Base-by-base conservation (phyloP, 768 basidiomycete genomes). In the Lepiota venenata region DNA sequence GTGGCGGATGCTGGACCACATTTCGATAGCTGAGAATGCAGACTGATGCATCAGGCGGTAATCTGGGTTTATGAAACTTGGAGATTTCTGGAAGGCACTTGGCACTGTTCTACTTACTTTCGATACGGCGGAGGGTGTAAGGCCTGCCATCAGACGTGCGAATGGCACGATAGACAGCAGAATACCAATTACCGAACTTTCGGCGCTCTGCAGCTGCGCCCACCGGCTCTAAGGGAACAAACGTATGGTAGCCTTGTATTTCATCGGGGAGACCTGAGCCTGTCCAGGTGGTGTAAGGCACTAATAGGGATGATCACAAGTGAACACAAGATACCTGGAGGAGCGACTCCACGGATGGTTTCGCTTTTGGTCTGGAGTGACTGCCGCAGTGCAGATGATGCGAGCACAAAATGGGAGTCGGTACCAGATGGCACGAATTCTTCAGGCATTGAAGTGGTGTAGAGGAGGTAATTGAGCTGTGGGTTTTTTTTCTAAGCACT, bases 391-490 rank as follows among this genome's bases (percentile, higher is more conserved):
- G 74, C 69, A 8, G 63, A 53, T 2, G 79, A 77, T 1, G 76
- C 61, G 1, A 74, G 76, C 1, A 97, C 79, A 71, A 96, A 98
- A 64, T 95, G 93, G 27, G 70, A 73, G 62, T 76, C 61, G 58
- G 63, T 58, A 36, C 66, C 46, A 7, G 79, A 74, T 15, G 79
- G 65, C 61, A 79, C 63, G 65, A 87, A 74, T 52, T 76, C 63
- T 58, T 80, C 70, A 41, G 88, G 74, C 63, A 88, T 74, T 61
- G 80, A 79, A 2, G 82, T 80, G 3, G 90, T 87, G 73, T 99
- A 99, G 27, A 98, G 79, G 60, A 98, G 93, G 64, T 99, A 93
- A 64, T 97, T 84, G 43, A 98, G 80, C 92, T 96, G 64, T 40
- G 47, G 27, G 38, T 6, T 42, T 20, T 20, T 20, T 20, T 42